Conservation (phyloP, 768 basidiomycete genomes). For the Naganishia vishniacii region DNA sequence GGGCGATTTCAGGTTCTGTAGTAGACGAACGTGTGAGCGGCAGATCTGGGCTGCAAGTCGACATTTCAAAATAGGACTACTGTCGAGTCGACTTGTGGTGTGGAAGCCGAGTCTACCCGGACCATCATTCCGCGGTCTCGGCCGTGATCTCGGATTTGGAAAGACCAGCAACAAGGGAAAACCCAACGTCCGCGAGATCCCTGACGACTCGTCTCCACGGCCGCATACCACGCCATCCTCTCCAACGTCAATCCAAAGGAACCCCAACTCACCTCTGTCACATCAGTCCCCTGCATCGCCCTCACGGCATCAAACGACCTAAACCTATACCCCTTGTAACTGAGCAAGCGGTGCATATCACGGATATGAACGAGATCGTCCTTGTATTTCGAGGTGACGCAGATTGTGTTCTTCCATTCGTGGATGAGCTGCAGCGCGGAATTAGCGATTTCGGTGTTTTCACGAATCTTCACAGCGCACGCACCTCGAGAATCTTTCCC, state of each 20-base stretch:
- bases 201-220: too few relatives aligned
- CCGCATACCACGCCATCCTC: too few relatives aligned
- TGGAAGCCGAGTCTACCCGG: too few relatives aligned
- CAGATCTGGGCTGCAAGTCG: too few relatives aligned
- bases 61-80: too few relatives aligned
- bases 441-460: too few relatives aligned
- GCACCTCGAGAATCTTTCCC: constrained; percentile 75
- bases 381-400: constrained; percentile 79
- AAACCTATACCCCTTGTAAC: constrained; percentile 70
- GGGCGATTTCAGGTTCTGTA: constrained; percentile 81
- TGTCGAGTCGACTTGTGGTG: too few relatives aligned
- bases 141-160: too few relatives aligned
- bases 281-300: constrained; percentile 47
- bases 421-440: constrained; percentile 59
- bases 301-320: constrained; percentile 50
- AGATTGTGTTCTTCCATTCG: constrained; percentile 90
- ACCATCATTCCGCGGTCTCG: too few relatives aligned
- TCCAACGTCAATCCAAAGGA: too few relatives aligned
- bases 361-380: constrained; percentile 94
- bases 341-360: constrained; percentile 91
- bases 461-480: background rate
- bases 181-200: too few relatives aligned
- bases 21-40: background rate
- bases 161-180: too few relatives aligned
- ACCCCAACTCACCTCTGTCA: constrained; percentile 47